phyloP scores from a whole-genome alignment of 1,139 yeast species.

The Saccharomycopsis crataegensis region DNA sequence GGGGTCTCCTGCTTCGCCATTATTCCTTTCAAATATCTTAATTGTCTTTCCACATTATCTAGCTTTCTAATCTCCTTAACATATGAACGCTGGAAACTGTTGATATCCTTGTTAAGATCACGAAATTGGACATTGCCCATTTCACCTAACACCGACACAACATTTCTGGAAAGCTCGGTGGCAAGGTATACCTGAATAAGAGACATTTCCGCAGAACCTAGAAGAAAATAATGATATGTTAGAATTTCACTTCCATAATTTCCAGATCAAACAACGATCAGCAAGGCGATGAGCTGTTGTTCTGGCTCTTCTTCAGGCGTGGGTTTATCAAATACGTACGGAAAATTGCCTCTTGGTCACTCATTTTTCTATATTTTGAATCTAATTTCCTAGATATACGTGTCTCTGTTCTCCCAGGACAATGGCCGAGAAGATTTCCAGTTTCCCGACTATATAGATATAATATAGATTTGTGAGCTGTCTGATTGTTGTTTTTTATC shows the following conservation, averaged over 20 bases:
- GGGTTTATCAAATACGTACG: conserved; percentile 6
- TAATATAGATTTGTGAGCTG: too few relatives aligned
- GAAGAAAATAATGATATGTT: too few relatives aligned
- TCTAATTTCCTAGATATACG: too few relatives aligned
- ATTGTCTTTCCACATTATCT: conserved; percentile 58
- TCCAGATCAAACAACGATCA: neutral
- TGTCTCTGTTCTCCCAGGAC: too few relatives aligned
- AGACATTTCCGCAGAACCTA: conserved; percentile 87
- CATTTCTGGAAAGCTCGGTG: conserved; percentile 83
- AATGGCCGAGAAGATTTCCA: too few relatives aligned
- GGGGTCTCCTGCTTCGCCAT: conserved; percentile 25
- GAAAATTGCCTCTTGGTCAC: conserved; percentile 16
- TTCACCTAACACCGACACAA: conserved; percentile 74
- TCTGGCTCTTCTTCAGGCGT: neutral
- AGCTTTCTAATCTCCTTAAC: conserved; percentile 70
- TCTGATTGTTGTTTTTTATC: too few relatives aligned
- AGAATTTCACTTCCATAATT: neutral
- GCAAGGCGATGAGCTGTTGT: neutral
- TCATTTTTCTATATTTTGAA: neutral
- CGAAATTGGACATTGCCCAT: conserved; percentile 83
- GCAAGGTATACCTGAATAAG: conserved; percentile 87
- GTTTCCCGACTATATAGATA: too few relatives aligned
- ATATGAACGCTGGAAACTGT: conserved; percentile 81
- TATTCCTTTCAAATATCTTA: conserved; percentile 31
- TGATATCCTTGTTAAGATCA: conserved; percentile 72